Percentiles rank a stretch among this genome's conserved stretches.
Evolutionary conservation across 2,329 filamentous ascomycete genomes (phyloP).

Genomic region (Raffaelea albimanens): DNA sequence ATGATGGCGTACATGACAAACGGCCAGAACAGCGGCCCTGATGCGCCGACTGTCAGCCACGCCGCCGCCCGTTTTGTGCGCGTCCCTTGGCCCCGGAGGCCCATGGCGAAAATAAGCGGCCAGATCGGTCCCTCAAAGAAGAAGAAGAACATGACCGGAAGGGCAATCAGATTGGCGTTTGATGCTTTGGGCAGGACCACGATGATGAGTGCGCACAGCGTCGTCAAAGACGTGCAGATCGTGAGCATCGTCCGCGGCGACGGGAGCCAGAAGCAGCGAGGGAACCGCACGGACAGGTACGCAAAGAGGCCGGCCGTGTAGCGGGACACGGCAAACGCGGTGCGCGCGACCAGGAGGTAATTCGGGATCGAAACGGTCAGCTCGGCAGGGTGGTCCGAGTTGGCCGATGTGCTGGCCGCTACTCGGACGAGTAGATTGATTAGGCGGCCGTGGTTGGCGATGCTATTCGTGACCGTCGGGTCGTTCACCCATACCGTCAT

Average conservation of each 20-base stretch:
- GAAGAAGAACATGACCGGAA: conserved; percentile 61
- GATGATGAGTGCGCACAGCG: conserved; percentile 43
- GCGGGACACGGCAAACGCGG: conserved; percentile 63
- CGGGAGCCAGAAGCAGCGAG: conserved; percentile 36
- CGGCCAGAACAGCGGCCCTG: conserved; percentile 64
- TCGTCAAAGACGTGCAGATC: conserved; percentile 50
- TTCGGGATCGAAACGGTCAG: conserved; percentile 49
- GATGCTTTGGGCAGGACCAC: conserved; percentile 30
- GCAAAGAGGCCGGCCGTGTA: conserved; percentile 59
- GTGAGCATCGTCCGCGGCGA: conserved; percentile 62
- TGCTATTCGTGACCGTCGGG: neutral
- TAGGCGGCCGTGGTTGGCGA: conserved; percentile 3
- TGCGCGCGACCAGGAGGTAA: conserved; percentile 64
- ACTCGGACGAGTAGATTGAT: conserved; percentile 15
- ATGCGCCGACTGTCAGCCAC: conserved; percentile 67
- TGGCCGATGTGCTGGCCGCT: conserved; percentile 29
- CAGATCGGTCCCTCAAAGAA: conserved; percentile 79
- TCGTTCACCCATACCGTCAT: conserved; percentile 31
- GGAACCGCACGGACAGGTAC: conserved; percentile 38
- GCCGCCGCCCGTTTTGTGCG: conserved; percentile 71
- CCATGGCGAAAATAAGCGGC: conserved; percentile 72
- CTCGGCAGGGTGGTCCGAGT: conserved; percentile 27
- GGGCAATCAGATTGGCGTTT: conserved; percentile 39
- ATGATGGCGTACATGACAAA: conserved; percentile 64
- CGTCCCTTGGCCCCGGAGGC: conserved; percentile 69